Evolutionary conservation across 768 basidiomycete species (phyloP).

Genomic region (Russula lepida): DNA sequence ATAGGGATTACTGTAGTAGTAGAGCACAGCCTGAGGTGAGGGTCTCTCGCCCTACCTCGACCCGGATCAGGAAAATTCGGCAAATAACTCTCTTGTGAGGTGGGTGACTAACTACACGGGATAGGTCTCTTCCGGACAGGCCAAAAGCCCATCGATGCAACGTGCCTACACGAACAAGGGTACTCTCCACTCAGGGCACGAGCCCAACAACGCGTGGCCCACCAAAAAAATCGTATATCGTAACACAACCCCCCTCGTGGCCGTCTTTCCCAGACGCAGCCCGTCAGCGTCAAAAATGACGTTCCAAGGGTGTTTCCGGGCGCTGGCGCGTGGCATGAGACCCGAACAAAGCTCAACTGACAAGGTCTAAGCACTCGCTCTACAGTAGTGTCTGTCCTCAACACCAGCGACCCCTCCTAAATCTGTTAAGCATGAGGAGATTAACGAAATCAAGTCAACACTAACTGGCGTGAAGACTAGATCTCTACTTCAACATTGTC

Average conservation of each 20-base stretch:
- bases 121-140: not conserved
- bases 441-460: not conserved
- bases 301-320: not conserved
- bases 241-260: conserved; percentile 16
- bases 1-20: not conserved
- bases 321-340: not conserved
- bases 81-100: no score
- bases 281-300: not conserved
- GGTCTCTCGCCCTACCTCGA: not conserved
- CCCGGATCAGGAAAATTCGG: not conserved
- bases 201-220: not conserved
- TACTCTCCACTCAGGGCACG: conserved; percentile 5
- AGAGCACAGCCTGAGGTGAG: conserved; percentile 10
- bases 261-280: not conserved
- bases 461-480: not conserved
- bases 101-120: no score
- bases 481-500: conserved; percentile 39
- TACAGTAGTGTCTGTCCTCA: not conserved
- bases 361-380: not conserved
- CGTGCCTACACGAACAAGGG: not conserved
- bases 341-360: not conserved
- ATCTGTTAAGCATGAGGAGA: not conserved
- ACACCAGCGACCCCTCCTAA: not conserved
- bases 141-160: conserved; percentile 7
- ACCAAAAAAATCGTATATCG: not conserved